A percentile compares a stretch with the other conserved stretches of the same genome.
phyloP scores from a whole-genome alignment of 805 yeast genomes.

The Alloascoidea africana region DNA sequence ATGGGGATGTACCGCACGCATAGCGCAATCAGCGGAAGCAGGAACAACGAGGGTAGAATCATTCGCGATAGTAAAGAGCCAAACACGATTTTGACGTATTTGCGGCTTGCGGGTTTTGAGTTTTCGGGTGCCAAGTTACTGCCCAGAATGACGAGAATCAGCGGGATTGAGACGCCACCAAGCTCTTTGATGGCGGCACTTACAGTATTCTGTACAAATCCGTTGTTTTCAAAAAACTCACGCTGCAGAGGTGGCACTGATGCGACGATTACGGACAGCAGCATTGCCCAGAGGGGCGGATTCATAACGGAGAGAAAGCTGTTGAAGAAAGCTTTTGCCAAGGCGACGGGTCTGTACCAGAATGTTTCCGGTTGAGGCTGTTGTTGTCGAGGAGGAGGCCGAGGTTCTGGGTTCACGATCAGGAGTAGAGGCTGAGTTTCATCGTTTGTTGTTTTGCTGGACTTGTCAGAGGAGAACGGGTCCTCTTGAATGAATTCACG shows the following conservation, averaged over 20 bases:
- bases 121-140: constrained; percentile 43
- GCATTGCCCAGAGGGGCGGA: constrained; percentile 53
- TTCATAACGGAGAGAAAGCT: constrained; percentile 32
- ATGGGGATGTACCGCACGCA: constrained; percentile 35
- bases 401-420: too few relatives aligned
- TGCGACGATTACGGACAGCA: constrained; percentile 43
- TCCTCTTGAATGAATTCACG: too few relatives aligned
- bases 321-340: too few relatives aligned
- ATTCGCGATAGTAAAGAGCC: constrained; percentile 43
- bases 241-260: constrained; percentile 32
- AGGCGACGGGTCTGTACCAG: too few relatives aligned
- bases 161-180: constrained; percentile 45
- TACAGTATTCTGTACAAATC: constrained; percentile 35
- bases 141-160: constrained; percentile 45
- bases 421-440: not conserved
- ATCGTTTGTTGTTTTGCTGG: not conserved
- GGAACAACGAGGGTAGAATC: constrained; percentile 39
- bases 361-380: too few relatives aligned
- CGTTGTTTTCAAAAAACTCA: constrained; percentile 25
- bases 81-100: constrained; percentile 28
- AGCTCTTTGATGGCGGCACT: constrained; percentile 36
- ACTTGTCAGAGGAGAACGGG: not conserved
- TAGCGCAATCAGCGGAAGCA: constrained; percentile 37
- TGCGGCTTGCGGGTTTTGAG: constrained; percentile 21
- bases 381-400: too few relatives aligned